Evolutionary conservation across 495 filamentous ascomycete species (phyloP).

Genomic region (Trichoderma asperelloides): DNA sequence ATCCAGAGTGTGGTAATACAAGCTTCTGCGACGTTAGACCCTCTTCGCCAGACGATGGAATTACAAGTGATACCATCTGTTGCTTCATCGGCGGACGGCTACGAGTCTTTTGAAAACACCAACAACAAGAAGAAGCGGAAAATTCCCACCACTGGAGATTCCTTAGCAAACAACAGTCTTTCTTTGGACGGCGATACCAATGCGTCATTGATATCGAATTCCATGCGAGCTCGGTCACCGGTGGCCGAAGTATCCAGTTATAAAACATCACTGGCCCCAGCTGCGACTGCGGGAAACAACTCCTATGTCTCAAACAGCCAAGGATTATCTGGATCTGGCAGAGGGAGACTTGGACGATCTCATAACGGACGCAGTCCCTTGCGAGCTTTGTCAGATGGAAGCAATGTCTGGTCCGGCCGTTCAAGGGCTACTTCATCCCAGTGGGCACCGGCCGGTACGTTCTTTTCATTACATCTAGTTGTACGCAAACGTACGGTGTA

Average conservation of each 20-base stretch:
- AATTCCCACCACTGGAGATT: conserved; percentile 77
- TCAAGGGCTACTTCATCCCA: conserved; percentile 22
- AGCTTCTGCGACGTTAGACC: background rate
- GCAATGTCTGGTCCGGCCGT: conserved; percentile 44
- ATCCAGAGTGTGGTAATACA: background rate
- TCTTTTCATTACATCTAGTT: background rate
- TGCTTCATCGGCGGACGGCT: conserved; percentile 65
- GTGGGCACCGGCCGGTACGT: background rate
- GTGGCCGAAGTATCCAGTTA: background rate
- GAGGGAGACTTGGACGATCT: conserved; percentile 66
- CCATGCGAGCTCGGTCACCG: conserved; percentile 5
- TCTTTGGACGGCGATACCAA: conserved; percentile 43
- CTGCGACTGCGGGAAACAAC: background rate
- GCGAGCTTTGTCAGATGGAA: conserved; percentile 40
- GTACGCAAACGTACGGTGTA: background rate
- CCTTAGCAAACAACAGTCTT: conserved; percentile 39
- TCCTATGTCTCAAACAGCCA: conserved; percentile 38
- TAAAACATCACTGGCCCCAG: background rate
- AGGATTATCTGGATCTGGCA: conserved; percentile 67
- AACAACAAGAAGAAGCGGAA: conserved; percentile 99
- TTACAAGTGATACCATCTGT: conserved; percentile 27
- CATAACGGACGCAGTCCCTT: conserved; percentile 60
- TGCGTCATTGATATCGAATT: conserved; percentile 25
- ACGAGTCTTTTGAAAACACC: conserved; percentile 96
- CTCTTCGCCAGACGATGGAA: conserved; percentile 2